phyloP scores from a whole-genome alignment of 2,329 filamentous ascomycete species.

The Coleophoma eucalyptorum region DNA sequence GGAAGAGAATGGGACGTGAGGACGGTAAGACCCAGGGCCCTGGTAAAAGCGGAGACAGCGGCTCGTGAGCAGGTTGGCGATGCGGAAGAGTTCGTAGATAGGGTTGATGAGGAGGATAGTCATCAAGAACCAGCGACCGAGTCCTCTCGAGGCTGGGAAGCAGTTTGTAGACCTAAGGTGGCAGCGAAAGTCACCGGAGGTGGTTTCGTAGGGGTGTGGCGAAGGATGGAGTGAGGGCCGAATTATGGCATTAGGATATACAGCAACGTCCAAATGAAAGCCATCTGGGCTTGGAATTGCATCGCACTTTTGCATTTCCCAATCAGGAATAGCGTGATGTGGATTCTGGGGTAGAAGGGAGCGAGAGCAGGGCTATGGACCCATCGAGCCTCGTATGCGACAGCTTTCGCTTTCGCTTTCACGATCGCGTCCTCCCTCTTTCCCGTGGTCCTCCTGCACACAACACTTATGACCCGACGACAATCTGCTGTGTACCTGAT shows the following conservation, averaged over 20 bases:
- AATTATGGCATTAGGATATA: too few species aligned
- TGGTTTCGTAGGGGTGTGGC: constrained; percentile 45
- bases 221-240: constrained; percentile 8
- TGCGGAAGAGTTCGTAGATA: neutral
- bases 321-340: too few species aligned
- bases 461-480: too few species aligned
- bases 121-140: neutral
- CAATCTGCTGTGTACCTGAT: neutral
- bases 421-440: too few species aligned
- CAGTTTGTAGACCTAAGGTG: constrained; percentile 49
- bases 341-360: too few species aligned
- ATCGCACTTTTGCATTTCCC: too few species aligned
- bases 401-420: too few species aligned
- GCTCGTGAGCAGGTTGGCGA: neutral
- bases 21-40: constrained; percentile 31
- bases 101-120: neutral
- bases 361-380: too few species aligned
- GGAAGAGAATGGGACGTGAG: constrained; percentile 64
- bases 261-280: too few species aligned
- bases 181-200: constrained; percentile 41
- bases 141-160: constrained; percentile 25
- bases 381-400: too few species aligned
- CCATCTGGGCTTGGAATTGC: too few species aligned
- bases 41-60: constrained; percentile 13
- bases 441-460: too few species aligned